These are phyloP conservation scores for Anthoceros angustus DNA, from an alignment of 225 moss, liverwort and hornwort genomes.

Conservation along the genomic window DNA sequence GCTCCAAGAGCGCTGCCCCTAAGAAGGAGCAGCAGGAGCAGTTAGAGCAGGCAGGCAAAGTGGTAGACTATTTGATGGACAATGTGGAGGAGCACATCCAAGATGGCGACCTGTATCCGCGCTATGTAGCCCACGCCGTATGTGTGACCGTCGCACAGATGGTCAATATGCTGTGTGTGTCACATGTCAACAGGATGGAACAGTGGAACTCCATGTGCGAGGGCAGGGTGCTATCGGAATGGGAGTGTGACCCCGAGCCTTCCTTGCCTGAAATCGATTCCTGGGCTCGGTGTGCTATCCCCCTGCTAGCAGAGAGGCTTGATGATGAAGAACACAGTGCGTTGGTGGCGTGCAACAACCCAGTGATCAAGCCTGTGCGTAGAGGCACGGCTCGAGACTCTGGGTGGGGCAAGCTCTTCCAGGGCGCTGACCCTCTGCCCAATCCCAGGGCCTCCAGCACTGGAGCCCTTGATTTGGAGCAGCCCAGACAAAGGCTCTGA, in stretches of 20 bases:
- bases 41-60: neutral
- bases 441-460: neutral
- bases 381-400: neutral
- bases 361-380: neutral
- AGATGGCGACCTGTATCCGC: neutral
- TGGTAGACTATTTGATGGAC: neutral
- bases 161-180: neutral
- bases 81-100: neutral
- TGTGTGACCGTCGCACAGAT: neutral
- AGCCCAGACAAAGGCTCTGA: too few species aligned
- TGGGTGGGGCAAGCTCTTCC: neutral
- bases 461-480: neutral
- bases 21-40: neutral
- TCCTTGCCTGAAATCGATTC: neutral
- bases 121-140: neutral
- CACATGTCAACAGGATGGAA: neutral
- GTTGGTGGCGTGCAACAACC: neutral
- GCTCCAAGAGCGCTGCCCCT: neutral
- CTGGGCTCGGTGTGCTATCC: neutral
- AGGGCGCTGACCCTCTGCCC: neutral
- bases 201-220: neutral
- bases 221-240: neutral
- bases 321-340: neutral
- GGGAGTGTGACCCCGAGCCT: neutral
- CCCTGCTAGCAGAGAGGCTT: neutral